Conservation (phyloP, 2,329 filamentous ascomycete genomes). For the Aspergillus ustus region DNA sequence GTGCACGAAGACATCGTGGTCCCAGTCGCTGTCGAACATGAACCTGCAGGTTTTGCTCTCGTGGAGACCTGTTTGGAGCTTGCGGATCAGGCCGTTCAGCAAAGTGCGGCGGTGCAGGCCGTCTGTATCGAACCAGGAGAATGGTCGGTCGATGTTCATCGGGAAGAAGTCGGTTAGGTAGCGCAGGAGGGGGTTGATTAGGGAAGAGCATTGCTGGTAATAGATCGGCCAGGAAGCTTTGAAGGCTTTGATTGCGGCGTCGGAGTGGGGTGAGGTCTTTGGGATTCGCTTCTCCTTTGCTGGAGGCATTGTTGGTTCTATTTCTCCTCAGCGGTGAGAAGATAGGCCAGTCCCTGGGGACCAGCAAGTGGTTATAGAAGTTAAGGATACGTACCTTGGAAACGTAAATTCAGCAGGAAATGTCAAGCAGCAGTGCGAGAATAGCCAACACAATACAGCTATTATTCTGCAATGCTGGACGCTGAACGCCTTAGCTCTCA, state of each 20-base stretch:
- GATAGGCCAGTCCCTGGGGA: not conserved
- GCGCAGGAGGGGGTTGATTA: not conserved
- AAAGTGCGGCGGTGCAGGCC: not conserved
- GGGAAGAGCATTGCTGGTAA: not conserved
- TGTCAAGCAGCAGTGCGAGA: not conserved
- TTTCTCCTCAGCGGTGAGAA: not conserved
- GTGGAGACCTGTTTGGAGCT: not conserved
- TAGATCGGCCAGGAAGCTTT: not conserved
- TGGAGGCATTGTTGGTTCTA: not conserved
- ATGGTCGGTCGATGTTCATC: not conserved
- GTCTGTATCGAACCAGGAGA: not conserved
- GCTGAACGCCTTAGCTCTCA: no score
- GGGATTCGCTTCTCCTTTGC: not conserved
- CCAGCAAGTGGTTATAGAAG: not conserved
- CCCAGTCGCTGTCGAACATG: not conserved
- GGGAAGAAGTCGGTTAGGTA: not conserved
- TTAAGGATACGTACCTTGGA: not conserved
- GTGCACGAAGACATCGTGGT: not conserved
- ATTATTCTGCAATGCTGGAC: not conserved
- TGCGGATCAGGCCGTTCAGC: not conserved
- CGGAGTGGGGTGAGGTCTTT: not conserved
- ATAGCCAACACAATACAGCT: not conserved
- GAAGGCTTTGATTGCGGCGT: not conserved
- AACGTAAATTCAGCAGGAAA: not conserved
- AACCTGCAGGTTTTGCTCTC: not conserved